phyloP scores from a whole-genome alignment of 1,284 basidiomycete genomes.

The Laetiporus sulphureus region DNA sequence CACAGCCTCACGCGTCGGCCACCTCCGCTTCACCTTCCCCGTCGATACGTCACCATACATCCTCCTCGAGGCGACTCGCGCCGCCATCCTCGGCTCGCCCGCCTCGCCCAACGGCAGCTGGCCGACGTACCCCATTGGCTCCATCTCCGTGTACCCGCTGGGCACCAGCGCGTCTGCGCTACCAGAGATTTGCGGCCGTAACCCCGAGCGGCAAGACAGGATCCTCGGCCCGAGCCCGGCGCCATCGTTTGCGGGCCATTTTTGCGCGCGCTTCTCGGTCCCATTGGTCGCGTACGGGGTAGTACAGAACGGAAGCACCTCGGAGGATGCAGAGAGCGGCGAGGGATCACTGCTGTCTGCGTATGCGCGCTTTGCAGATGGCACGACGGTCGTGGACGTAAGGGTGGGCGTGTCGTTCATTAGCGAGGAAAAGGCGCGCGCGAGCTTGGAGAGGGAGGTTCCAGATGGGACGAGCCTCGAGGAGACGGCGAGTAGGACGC shows the following conservation, averaged over 20 bases:
- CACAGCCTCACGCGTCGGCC: constrained; percentile 71
- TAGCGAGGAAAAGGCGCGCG: constrained; percentile 65
- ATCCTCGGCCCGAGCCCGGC: constrained; percentile 60
- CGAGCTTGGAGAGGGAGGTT: constrained; percentile 57
- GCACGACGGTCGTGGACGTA: constrained; percentile 42
- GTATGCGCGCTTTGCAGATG: constrained; percentile 45
- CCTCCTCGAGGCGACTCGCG: constrained; percentile 65
- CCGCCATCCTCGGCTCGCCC: constrained; percentile 54
- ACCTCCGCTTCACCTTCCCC: constrained; percentile 67
- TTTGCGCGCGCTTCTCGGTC: constrained; percentile 65
- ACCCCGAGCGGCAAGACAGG: constrained; percentile 70
- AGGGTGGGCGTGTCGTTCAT: constrained; percentile 77
- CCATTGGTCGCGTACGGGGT: constrained; percentile 44
- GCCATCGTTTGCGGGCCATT: constrained; percentile 57
- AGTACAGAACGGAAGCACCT: constrained; percentile 39
- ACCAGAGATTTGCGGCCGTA: constrained; percentile 70
- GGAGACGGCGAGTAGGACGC: constrained; percentile 49
- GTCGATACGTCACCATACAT: constrained; percentile 44
- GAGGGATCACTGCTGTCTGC: constrained; percentile 44
- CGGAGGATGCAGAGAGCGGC: no score
- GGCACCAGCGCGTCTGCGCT: no score
- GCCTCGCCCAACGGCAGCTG: constrained; percentile 38
- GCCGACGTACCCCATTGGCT: constrained; percentile 55
- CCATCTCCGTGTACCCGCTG: constrained; percentile 40
- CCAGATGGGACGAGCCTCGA: constrained; percentile 56